phyloP scores from a whole-genome alignment of 2,329 filamentous ascomycete species.

The Epichloe brachyelytri region DNA sequence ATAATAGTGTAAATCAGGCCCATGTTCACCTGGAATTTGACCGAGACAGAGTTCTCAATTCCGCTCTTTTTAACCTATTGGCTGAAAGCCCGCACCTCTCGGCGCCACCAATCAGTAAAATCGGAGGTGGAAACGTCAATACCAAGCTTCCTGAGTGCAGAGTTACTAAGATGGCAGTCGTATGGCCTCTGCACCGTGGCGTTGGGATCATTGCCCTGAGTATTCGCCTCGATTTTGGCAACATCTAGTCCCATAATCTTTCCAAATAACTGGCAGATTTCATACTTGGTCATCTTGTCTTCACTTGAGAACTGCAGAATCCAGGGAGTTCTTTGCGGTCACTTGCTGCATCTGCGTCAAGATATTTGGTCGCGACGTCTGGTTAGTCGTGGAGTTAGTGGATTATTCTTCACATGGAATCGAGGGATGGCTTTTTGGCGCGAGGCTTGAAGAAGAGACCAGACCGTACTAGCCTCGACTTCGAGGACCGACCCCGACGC shows the following conservation, averaged over 20 bases:
- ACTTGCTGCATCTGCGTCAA: constrained; percentile 30
- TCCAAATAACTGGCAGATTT: constrained; percentile 68
- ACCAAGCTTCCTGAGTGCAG: constrained; percentile 55
- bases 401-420: neutral
- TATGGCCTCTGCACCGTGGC: constrained; percentile 67
- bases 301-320: constrained; percentile 81
- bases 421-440: neutral
- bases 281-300: constrained; percentile 77
- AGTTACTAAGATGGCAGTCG: constrained; percentile 77
- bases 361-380: constrained; percentile 63
- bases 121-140: constrained; percentile 63
- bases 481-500: neutral
- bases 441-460: neutral
- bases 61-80: constrained; percentile 24
- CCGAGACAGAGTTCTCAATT: too few relatives aligned
- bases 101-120: constrained; percentile 72
- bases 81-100: constrained; percentile 46
- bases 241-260: constrained; percentile 67
- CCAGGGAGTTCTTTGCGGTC: constrained; percentile 40
- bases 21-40: neutral
- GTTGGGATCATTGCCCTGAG: constrained; percentile 58
- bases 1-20: neutral
- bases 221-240: constrained; percentile 54
- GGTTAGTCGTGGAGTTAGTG: neutral
- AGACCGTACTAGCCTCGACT: neutral